A percentile compares a stretch with the other conserved stretches of the same genome.
These are phyloP conservation scores for Bjerkandera adusta DNA, from an alignment of 1,284 basidiomycete genomes.

Conservation along the genomic window DNA sequence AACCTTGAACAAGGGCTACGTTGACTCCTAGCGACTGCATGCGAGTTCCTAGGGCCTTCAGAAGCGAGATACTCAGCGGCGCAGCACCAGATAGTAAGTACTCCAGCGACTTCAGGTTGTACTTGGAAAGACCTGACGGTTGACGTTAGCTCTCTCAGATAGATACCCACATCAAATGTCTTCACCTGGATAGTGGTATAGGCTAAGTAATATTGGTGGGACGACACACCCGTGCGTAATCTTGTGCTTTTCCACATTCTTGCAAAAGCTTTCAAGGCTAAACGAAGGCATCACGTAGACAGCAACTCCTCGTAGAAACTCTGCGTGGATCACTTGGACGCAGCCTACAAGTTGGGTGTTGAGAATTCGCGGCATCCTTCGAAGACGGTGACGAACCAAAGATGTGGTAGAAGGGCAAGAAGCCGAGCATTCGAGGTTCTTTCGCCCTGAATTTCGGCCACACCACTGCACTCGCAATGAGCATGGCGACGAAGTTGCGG, in stretches of 20 bases:
- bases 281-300: slow-evolving; percentile 72
- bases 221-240: slow-evolving; percentile 38
- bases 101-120: slow-evolving; percentile 4
- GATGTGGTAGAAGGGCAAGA: slow-evolving; percentile 52
- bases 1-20: slow-evolving; percentile 3
- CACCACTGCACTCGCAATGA: slow-evolving; percentile 25
- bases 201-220: neutral
- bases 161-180: too few species aligned
- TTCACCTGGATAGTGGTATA: slow-evolving; percentile 22
- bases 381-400: too few species aligned
- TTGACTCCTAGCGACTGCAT: slow-evolving; percentile 1
- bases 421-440: slow-evolving; percentile 37
- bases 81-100: slow-evolving; percentile 8
- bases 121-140: slow-evolving; percentile 3
- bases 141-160: slow-evolving; percentile 53
- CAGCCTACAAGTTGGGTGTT: slow-evolving; percentile 39
- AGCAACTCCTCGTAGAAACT: slow-evolving; percentile 57
- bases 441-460: slow-evolving; percentile 23
- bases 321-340: slow-evolving; percentile 26
- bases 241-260: slow-evolving; percentile 61
- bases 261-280: slow-evolving; percentile 70
- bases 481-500: slow-evolving; percentile 37
- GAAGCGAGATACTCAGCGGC: slow-evolving; percentile 6
- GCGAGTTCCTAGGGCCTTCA: neutral
- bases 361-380: too few species aligned